Base-by-base conservation (phyloP, 257 asterid genomes). In the Nicotiana noctiflora region DNA sequence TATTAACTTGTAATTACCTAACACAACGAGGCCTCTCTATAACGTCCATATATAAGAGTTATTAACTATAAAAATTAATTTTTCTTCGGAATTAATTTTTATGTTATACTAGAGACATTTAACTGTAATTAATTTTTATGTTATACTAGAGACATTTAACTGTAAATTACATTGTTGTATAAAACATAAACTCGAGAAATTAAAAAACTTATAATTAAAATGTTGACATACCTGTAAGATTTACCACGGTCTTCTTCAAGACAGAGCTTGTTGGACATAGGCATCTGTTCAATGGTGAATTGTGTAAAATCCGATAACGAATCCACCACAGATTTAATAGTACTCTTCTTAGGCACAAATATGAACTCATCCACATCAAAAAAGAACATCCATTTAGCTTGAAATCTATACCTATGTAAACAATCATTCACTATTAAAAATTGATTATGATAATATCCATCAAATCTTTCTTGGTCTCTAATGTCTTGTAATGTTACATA, bases 381-480 rank as follows among this genome's bases (percentile, higher is more conserved):
- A 90, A 92, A 94, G 78, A 91, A 87, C 88, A 89, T 88, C 97
- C 98, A 94, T 76, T 94, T 91, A 3, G 98, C 84, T 29, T 75
- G 51, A 40, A 81, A 90, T 57, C 90, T 86, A 79, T 94, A 86
- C 70, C 91, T 75, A 49, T 94, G 98, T 79, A 94, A 85, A 81
- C 98, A 94, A 77, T 94, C 97, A 65, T 92, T 94, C 65, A 94
- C 94, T 2, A 94, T 82, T 0, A 92, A 83, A 85, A 92, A 94
- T 81, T 92, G 98, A 83, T 94, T 92, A 61, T 94, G 94, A 49
- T 94, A 94, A 78, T 94, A 94, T 1, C 98, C 98, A 60, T 94
- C 96, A 81, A 89, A 94, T 75, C 88, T 88, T 72, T 90, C 97
- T 82, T 94, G 98, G 14, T 88, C 97, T 75, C 92, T 65, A 29